Conservation (phyloP, 1,284 basidiomycete species). For the Cryptococcus depauperatus region DNA sequence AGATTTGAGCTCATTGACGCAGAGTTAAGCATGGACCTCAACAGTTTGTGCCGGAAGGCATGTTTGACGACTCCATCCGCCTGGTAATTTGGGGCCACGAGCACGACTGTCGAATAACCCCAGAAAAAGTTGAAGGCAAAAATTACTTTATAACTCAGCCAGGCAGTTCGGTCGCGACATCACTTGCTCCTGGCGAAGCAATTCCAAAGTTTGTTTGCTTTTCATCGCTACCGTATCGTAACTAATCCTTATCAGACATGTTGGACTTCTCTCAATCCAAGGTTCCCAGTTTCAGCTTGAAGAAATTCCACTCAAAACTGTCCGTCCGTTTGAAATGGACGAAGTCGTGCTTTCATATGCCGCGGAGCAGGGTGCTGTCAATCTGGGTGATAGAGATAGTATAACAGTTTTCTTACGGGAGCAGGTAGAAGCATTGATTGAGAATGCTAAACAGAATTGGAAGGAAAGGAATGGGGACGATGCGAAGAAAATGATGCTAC, state of each 20-base stretch:
- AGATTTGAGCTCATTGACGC: constrained; percentile 1
- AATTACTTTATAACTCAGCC: constrained; percentile 89
- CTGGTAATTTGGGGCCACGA: constrained; percentile 98
- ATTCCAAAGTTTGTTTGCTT: constrained; percentile 63
- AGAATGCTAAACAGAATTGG: constrained; percentile 67
- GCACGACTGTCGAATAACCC: constrained; percentile 89
- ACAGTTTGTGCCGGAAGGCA: constrained; percentile 85
- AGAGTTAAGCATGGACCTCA: constrained; percentile 91
- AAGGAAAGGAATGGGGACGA: constrained; percentile 59
- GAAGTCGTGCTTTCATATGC: constrained; percentile 67
- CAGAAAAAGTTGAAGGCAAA: constrained; percentile 84
- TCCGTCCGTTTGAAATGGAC: constrained; percentile 90
- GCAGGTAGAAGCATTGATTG: constrained; percentile 70
- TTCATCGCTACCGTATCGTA: neutral
- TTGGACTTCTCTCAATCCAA: constrained; percentile 75
- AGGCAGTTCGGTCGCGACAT: constrained; percentile 90
- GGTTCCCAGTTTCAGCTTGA: constrained; percentile 78
- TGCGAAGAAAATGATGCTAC: constrained; percentile 61
- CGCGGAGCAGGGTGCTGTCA: constrained; percentile 61
- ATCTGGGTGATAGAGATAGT: constrained; percentile 68
- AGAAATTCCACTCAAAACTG: constrained; percentile 78
- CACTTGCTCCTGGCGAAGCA: constrained; percentile 80
- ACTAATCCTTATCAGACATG: constrained; percentile 55
- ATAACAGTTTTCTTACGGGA: constrained; percentile 70
- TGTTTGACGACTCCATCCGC: constrained; percentile 93